Evolutionary conservation across 768 basidiomycete species (phyloP).

Genomic region (Royoungia palumana): DNA sequence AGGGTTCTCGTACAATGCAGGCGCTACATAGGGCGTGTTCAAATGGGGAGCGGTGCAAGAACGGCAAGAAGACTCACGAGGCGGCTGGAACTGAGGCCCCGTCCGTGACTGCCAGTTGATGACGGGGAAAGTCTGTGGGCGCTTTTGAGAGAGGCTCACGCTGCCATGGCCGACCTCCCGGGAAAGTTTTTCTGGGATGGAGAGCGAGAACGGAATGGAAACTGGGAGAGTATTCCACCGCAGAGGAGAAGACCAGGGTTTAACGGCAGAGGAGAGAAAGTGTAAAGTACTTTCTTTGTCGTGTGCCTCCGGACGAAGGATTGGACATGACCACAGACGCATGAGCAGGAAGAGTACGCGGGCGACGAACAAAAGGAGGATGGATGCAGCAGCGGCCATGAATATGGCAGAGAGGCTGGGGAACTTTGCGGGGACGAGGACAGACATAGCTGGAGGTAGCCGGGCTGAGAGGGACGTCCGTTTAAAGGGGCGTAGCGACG

Average conservation of each 20-base stretch:
- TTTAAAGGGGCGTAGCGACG: conserved; percentile 22
- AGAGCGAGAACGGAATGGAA: conserved; percentile 27
- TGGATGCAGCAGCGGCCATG: conserved; percentile 30
- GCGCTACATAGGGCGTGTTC: conserved; percentile 28
- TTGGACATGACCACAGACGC: conserved; percentile 27
- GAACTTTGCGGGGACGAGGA: conserved; percentile 30
- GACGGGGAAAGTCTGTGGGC: conserved; percentile 14
- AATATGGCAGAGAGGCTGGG: conserved; percentile 29
- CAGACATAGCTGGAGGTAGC: conserved; percentile 22
- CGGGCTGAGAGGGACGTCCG: not conserved
- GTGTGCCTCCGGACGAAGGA: conserved; percentile 4
- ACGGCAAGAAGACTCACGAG: conserved; percentile 23
- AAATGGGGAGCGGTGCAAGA: not conserved
- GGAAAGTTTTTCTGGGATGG: conserved; percentile 20
- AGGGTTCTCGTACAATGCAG: conserved; percentile 41
- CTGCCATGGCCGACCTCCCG: conserved; percentile 6
- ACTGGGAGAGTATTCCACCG: conserved; percentile 27
- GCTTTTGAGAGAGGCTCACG: conserved; percentile 8
- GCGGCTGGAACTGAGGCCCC: conserved; percentile 29
- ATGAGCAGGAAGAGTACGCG: conserved; percentile 27
- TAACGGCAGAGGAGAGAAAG: not conserved
- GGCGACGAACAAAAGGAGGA: conserved; percentile 29
- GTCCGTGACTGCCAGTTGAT: conserved; percentile 21
- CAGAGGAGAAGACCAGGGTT: conserved; percentile 19
- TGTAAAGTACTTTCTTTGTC: conserved; percentile 15